Percentiles rank a stretch among this genome's conserved stretches.
These are phyloP conservation scores for Maudiozyma bulderi DNA, from an alignment of 805 yeast species.

Conservation along the genomic window DNA sequence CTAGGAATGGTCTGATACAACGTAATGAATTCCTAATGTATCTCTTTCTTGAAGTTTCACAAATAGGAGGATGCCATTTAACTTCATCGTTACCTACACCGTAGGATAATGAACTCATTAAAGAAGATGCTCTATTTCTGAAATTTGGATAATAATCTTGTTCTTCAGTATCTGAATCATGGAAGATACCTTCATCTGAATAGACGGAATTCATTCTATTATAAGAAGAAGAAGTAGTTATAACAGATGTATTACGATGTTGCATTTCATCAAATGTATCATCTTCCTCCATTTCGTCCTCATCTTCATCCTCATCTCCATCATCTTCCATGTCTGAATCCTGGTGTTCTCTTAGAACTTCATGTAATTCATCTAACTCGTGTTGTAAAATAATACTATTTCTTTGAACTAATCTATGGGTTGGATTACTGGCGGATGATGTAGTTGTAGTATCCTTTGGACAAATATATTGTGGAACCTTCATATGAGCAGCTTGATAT, in stretches of 20 bases:
- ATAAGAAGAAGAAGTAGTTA: background rate
- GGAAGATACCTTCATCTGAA: conserved; percentile 22
- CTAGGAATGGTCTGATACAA: conserved; percentile 44
- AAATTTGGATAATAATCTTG: conserved; percentile 9
- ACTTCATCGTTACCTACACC: conserved; percentile 20
- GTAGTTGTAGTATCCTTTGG: background rate
- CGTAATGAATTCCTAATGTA: conserved; percentile 44
- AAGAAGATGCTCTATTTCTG: conserved; percentile 15
- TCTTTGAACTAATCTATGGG: background rate
- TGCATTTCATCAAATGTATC: conserved; percentile 8
- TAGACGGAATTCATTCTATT: conserved; percentile 12
- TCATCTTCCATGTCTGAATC: conserved; percentile 16
- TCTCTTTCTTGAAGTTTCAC: conserved; percentile 32
- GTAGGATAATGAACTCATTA: conserved; percentile 17
- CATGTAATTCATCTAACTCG: conserved; percentile 50
- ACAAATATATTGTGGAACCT: background rate
- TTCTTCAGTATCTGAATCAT: conserved; percentile 19
- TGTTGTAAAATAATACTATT: conserved; percentile 39
- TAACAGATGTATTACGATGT: too few relatives aligned
- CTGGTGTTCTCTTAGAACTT: conserved; percentile 16
- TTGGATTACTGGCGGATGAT: background rate
- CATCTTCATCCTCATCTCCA: conserved; percentile 6
- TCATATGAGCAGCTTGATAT: background rate
- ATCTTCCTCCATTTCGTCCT: conserved; percentile 7
- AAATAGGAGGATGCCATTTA: conserved; percentile 43